Evolutionary conservation across 2,329 filamentous ascomycete genomes (phyloP), one percentile per base, ranked within the genome.

Genomic region (Claviceps citrina): DNA sequence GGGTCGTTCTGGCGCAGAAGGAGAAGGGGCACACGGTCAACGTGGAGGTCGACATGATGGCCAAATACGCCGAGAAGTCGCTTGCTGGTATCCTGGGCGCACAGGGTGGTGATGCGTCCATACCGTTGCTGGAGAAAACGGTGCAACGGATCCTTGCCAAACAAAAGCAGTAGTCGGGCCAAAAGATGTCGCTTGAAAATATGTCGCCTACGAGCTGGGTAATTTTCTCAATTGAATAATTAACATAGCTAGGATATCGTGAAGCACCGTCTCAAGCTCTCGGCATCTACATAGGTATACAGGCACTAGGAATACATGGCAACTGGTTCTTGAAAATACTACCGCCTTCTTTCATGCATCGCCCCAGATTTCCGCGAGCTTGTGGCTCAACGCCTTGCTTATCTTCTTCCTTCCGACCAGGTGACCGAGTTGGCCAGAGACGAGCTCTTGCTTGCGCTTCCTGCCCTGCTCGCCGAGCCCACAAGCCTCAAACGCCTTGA

Each of bases 1-100:
- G 83, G 60, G 79, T 98, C 13, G 81, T 93, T 13, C 77, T 85
- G 46, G 84, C 83, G 2, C 67, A 66, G 39, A 95, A 95, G 72
- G 68, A 73, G 60, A 63, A 71, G 24, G 86, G 87, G 2, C 84
- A 93, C 5, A 73, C 78, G 37, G 84, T 94, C 45, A 95, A 95
- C 54, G 74, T 95, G 27, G 87, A 95, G 67, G 89, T 94, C 40
- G 87, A 95, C 57, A 84, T 93, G 66, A 71, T 79, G 64, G 76
- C 74, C 38, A 89, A 89, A 64, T 87, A 87, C 53, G 82, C 84
- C 2, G 82, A 87, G 66, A 95, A 95, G 74, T 89, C 83, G 46
- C 76, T 95, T 42, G 71, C 78, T 16, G 85, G 80, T 19, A 56
- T 62, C 40, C 77, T 95, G 44, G 69, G 74, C 39, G 69, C 68